phyloP scores from a whole-genome alignment of 2,329 filamentous ascomycete genomes.

The Diplodia mutila region DNA sequence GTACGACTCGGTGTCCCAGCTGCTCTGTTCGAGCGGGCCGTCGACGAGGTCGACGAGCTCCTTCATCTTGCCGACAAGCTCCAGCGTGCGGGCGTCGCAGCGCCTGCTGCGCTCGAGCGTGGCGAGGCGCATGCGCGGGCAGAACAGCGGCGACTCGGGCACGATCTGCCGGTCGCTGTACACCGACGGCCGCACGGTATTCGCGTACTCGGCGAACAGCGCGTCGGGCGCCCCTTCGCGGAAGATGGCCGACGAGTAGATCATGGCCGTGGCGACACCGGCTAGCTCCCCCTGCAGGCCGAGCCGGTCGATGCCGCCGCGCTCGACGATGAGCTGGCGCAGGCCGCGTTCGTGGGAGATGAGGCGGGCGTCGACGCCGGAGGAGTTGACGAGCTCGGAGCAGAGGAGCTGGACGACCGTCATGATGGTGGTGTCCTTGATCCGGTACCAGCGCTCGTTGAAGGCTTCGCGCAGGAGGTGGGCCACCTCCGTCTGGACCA shows the following conservation, averaged over 20 bases:
- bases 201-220: conserved; percentile 36
- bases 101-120: conserved; percentile 34
- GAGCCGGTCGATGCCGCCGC: conserved; percentile 40
- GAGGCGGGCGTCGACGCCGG: conserved; percentile 30
- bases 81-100: conserved; percentile 30
- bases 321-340: conserved; percentile 37
- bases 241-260: conserved; percentile 39
- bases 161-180: conserved; percentile 22
- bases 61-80: conserved; percentile 36
- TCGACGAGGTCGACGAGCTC: conserved; percentile 40
- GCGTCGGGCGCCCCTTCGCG: conserved; percentile 34
- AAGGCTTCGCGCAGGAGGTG: conserved; percentile 37
- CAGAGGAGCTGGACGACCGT: conserved; percentile 42
- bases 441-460: conserved; percentile 30
- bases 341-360: conserved; percentile 38
- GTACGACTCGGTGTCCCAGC: background rate
- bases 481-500: conserved; percentile 41
- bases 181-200: background rate
- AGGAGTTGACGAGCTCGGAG: conserved; percentile 38
- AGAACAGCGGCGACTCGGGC: conserved; percentile 44
- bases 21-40: conserved; percentile 7
- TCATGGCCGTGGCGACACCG: conserved; percentile 31
- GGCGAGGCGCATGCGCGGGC: conserved; percentile 34
- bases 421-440: conserved; percentile 42
- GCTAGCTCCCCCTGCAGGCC: conserved; percentile 39